A percentile compares a stretch with the other conserved stretches of the same genome.
These are phyloP conservation scores for Trametes cingulata DNA, from an alignment of 768 basidiomycete species.

Conservation along the genomic window DNA sequence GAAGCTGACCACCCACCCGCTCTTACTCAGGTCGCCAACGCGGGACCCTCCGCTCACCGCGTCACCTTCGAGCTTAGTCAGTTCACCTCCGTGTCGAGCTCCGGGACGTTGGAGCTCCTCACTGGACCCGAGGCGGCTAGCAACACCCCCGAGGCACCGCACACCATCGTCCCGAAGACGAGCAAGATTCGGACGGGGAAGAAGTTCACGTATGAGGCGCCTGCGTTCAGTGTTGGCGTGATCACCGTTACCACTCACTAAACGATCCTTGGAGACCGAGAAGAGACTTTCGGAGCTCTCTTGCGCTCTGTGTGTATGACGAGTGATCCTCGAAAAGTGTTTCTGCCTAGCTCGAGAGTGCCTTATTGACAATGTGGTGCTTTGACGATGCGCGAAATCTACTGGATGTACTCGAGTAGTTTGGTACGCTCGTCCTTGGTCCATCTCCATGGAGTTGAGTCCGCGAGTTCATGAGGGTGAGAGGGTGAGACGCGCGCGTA, in stretches of 20 bases:
- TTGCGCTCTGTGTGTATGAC: no score
- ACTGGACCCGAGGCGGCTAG: conserved; percentile 51
- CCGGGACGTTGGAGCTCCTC: conserved; percentile 51
- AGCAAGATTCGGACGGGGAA: conserved; percentile 47
- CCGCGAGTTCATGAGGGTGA: not conserved
- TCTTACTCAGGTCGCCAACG: conserved; percentile 56
- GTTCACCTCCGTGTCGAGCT: conserved; percentile 46
- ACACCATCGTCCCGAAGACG: conserved; percentile 47
- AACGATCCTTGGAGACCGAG: not conserved
- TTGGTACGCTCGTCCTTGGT: no score
- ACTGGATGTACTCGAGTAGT: no score
- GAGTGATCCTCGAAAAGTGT: no score
- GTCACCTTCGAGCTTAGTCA: conserved; percentile 55
- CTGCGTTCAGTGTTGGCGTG: conserved; percentile 47
- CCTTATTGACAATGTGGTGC: no score
- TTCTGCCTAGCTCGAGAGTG: no score
- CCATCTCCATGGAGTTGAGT: no score
- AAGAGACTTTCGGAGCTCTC: no score
- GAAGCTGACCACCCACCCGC: not conserved
- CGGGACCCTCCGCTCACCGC: conserved; percentile 36
- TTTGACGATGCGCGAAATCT: no score
- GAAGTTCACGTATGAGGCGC: conserved; percentile 56
- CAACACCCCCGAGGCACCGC: conserved; percentile 55
- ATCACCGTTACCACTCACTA: conserved; percentile 29
- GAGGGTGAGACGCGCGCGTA: not conserved